Percentiles rank a stretch among this genome's conserved stretches.
Conservation (phyloP, 495 filamentous ascomycete species). For the Hypoxylon perforatum region DNA sequence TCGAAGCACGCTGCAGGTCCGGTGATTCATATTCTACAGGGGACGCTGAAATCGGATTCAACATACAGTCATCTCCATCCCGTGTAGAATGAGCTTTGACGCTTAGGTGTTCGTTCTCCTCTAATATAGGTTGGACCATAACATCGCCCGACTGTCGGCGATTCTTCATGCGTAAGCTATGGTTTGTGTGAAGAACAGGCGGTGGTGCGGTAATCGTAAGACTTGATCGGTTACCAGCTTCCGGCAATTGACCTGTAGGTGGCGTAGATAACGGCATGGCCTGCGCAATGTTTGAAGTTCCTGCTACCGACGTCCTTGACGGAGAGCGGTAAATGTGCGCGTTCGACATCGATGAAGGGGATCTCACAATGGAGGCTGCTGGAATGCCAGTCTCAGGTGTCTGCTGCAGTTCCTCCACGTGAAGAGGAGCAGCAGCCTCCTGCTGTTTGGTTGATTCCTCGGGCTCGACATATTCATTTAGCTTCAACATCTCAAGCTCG, state of each 20-base stretch:
- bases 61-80: slow-evolving; percentile 23
- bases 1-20: slow-evolving; percentile 35
- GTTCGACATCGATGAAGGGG: slow-evolving; percentile 48
- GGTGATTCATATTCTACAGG: slow-evolving; percentile 31
- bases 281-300: slow-evolving; percentile 57
- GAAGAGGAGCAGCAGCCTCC: slow-evolving; percentile 65
- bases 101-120: slow-evolving; percentile 45
- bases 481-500: slow-evolving; percentile 70
- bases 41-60: slow-evolving; percentile 24
- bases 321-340: slow-evolving; percentile 52
- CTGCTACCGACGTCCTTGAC: slow-evolving; percentile 51
- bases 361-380: slow-evolving; percentile 49
- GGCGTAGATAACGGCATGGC: slow-evolving; percentile 29
- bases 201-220: slow-evolving; percentile 27
- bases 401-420: slow-evolving; percentile 74
- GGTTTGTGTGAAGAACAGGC: slow-evolving; percentile 29
- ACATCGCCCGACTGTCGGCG: slow-evolving; percentile 45
- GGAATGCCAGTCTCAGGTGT: slow-evolving; percentile 67
- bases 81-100: slow-evolving; percentile 28
- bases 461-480: slow-evolving; percentile 50
- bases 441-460: slow-evolving; percentile 31
- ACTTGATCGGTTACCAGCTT: slow-evolving; percentile 37
- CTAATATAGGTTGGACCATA: slow-evolving; percentile 51
- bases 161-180: slow-evolving; percentile 27
- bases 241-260: slow-evolving; percentile 19